Evolutionary conservation across 352 stramenopile genomes (phyloP).

Genomic region (Globisporangium perplexum): DNA sequence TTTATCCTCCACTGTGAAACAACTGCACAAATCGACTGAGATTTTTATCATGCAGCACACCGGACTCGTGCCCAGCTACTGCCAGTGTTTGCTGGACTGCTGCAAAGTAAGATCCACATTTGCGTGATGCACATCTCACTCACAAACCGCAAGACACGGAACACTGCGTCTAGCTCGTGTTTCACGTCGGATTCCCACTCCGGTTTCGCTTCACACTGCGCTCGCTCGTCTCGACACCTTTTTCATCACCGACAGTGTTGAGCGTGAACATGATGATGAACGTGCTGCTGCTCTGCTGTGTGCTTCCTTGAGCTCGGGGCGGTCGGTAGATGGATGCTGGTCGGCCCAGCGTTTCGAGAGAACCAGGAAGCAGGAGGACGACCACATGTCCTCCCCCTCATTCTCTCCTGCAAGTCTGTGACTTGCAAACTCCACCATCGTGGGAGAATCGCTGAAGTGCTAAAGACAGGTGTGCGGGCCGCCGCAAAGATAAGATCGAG

Average conservation of each 20-base stretch:
- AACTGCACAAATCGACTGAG: not conserved
- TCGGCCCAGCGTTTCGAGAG: not conserved
- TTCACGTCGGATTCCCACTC: not conserved
- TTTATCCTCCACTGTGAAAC: not conserved
- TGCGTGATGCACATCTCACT: not conserved
- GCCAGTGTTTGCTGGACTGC: not conserved
- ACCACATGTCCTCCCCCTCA: too few species aligned
- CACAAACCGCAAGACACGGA: not conserved
- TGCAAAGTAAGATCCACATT: not conserved
- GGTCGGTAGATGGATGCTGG: not conserved
- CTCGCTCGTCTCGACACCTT: not conserved
- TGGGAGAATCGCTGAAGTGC: not conserved
- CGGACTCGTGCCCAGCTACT: not conserved
- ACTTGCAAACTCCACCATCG: too few species aligned
- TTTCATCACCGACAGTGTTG: not conserved
- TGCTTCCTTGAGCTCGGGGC: too few species aligned
- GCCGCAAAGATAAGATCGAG: not conserved
- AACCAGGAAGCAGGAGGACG: not conserved
- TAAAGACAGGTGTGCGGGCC: not conserved
- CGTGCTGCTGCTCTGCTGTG: too few species aligned
- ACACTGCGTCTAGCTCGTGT: not conserved
- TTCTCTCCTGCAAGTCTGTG: too few species aligned
- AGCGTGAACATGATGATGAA: too few species aligned
- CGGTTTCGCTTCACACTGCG: not conserved
- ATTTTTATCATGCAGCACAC: not conserved